Percentiles rank a stretch among this genome's conserved stretches.
Evolutionary conservation across 2,329 filamentous ascomycete species (phyloP).

Genomic region (Xylaria arbuscula): DNA sequence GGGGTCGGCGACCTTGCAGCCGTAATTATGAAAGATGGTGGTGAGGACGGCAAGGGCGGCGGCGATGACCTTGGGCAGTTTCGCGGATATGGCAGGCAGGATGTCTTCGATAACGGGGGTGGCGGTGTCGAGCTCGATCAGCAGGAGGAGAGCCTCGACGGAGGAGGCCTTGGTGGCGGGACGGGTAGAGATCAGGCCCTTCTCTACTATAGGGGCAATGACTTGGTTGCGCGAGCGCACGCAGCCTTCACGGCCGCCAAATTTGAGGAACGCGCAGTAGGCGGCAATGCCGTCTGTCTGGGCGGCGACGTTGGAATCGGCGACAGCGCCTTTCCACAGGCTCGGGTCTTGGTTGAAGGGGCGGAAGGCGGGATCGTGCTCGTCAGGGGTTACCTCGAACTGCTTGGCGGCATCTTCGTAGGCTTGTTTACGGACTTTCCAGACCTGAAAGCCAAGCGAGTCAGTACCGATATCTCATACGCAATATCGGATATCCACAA

Average conservation of each 20-base stretch:
- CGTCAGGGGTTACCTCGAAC: slow-evolving; percentile 86
- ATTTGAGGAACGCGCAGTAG: slow-evolving; percentile 92
- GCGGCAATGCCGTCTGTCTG: slow-evolving; percentile 92
- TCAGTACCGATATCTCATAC: not conserved
- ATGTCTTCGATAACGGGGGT: slow-evolving; percentile 91
- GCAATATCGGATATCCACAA: not conserved
- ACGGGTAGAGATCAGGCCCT: slow-evolving; percentile 87
- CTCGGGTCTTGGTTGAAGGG: slow-evolving; percentile 87
- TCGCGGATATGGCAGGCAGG: slow-evolving; percentile 63
- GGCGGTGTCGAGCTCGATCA: slow-evolving; percentile 88
- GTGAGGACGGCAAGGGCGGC: slow-evolving; percentile 70
- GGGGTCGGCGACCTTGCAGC: slow-evolving; percentile 92
- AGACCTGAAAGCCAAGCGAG: slow-evolving; percentile 65
- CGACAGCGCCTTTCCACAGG: slow-evolving; percentile 91
- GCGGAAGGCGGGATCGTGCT: slow-evolving; percentile 84
- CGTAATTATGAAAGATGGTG: slow-evolving; percentile 90
- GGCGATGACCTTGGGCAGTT: slow-evolving; percentile 53
- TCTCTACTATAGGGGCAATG: slow-evolving; percentile 85
- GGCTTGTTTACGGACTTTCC: slow-evolving; percentile 95
- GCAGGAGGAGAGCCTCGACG: slow-evolving; percentile 85
- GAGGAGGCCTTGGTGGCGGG: slow-evolving; percentile 89
- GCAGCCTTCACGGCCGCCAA: slow-evolving; percentile 82
- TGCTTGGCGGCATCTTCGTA: slow-evolving; percentile 93
- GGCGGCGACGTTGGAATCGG: slow-evolving; percentile 95
- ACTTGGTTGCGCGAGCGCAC: slow-evolving; percentile 80